Evolutionary conservation across 2,329 filamentous ascomycete species (phyloP).

Genomic region (Lecanosticta acicola): DNA sequence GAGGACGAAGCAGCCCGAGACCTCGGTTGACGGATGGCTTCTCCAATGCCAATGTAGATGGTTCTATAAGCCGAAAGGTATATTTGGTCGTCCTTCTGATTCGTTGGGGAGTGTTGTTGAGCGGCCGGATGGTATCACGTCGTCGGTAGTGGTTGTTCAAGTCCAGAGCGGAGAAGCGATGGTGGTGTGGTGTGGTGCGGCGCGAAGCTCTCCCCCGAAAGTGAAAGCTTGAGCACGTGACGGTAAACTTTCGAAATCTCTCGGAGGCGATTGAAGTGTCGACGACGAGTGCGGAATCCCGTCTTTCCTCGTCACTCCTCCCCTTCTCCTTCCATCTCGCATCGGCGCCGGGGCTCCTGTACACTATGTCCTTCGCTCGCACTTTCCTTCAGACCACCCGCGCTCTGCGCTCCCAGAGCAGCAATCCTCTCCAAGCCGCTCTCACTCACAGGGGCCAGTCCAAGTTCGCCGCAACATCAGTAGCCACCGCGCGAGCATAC

Average conservation of each 20-base stretch:
- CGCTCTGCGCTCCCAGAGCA: constrained; percentile 62
- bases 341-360: constrained; percentile 7
- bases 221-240: too few species aligned
- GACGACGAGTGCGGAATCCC: neutral
- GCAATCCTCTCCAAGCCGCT: constrained; percentile 71
- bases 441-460: constrained; percentile 58
- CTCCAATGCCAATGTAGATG: neutral
- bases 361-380: constrained; percentile 70
- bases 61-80: neutral
- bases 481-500: constrained; percentile 44
- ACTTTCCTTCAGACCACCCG: constrained; percentile 79
- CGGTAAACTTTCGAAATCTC: constrained; percentile 1
- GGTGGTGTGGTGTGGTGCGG: neutral
- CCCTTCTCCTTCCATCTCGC: constrained; percentile 9
- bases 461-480: constrained; percentile 58
- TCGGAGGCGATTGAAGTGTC: neutral
- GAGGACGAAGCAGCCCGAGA: neutral
- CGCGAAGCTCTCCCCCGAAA: neutral
- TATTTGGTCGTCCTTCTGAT: too few species aligned
- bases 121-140: neutral
- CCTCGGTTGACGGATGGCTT: constrained; percentile 3
- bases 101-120: neutral
- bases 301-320: constrained; percentile 1
- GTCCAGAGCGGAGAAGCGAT: neutral
- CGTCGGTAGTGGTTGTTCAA: neutral